Evolutionary conservation across 2,329 filamentous ascomycete species (phyloP).

Genomic region (Shiraia sp.): DNA sequence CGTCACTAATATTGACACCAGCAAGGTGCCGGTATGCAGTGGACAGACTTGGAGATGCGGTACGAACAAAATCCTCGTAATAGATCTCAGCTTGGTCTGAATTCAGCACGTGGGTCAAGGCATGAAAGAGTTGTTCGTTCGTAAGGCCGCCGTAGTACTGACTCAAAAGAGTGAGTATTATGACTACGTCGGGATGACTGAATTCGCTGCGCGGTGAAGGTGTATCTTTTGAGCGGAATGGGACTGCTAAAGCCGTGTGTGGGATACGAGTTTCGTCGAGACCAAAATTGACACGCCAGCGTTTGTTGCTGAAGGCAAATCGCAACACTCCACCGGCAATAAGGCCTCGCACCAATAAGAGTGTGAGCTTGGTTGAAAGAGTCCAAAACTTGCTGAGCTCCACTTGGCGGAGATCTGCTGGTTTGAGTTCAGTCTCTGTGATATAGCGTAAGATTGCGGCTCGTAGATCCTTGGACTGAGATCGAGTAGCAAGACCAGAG

Average conservation of each 20-base stretch:
- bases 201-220: slow-evolving; percentile 67
- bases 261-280: slow-evolving; percentile 54
- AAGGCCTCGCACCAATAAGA: slow-evolving; percentile 60
- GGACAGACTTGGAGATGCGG: slow-evolving; percentile 26
- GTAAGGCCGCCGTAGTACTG: slow-evolving; percentile 68
- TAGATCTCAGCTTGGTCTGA: slow-evolving; percentile 58
- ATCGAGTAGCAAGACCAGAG: slow-evolving; percentile 24
- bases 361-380: slow-evolving; percentile 30
- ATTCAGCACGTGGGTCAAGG: slow-evolving; percentile 53
- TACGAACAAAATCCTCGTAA: slow-evolving; percentile 55
- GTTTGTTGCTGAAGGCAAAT: slow-evolving; percentile 60
- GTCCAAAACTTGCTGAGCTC: slow-evolving; percentile 43
- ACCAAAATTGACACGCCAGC: slow-evolving; percentile 69
- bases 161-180: slow-evolving; percentile 65
- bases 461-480: slow-evolving; percentile 35
- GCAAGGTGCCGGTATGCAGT: slow-evolving; percentile 44
- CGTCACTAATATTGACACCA: slow-evolving; percentile 51
- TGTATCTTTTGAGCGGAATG: slow-evolving; percentile 67
- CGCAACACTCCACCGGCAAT: slow-evolving; percentile 59
- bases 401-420: slow-evolving; percentile 28
- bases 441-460: slow-evolving; percentile 51
- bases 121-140: slow-evolving; percentile 54
- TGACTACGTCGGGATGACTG: slow-evolving; percentile 68
- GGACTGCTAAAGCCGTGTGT: slow-evolving; percentile 58
- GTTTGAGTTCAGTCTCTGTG: slow-evolving; percentile 34